Conservation (phyloP, 495 filamentous ascomycete genomes). For the Aspergillus mulundensis region DNA sequence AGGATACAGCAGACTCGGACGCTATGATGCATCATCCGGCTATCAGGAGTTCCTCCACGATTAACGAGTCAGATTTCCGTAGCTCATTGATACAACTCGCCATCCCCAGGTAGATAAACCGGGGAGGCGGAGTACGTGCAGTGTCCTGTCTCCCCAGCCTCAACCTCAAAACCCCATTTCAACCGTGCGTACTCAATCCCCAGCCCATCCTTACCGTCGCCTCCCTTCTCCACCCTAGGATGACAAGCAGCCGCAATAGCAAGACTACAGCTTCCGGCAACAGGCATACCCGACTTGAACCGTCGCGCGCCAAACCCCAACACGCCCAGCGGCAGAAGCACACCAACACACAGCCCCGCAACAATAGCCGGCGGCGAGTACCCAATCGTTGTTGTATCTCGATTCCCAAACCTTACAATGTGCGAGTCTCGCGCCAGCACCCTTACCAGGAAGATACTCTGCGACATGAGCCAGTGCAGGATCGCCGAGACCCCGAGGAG, state of each 20-base stretch:
- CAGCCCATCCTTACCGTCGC: no score
- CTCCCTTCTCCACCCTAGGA: slow-evolving; percentile 1
- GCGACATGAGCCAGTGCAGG: slow-evolving; percentile 42
- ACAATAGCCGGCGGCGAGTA: slow-evolving; percentile 30
- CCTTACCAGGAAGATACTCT: slow-evolving; percentile 33
- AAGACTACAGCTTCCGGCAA: background rate
- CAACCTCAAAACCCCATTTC: no score
- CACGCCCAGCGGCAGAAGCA: slow-evolving; percentile 10
- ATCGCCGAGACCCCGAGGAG: slow-evolving; percentile 22
- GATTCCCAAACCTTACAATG: background rate
- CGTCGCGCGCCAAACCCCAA: slow-evolving; percentile 14
- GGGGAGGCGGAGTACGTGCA: no score
- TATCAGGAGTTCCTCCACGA: no score
- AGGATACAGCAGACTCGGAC: no score
- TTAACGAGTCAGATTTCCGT: no score
- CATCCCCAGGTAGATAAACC: no score
- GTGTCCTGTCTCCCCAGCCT: no score
- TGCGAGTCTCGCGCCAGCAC: slow-evolving; percentile 16
- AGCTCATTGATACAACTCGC: no score
- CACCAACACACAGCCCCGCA: slow-evolving; percentile 22
- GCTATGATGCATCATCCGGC: no score
- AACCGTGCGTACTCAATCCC: no score
- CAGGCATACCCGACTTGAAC: slow-evolving; percentile 21
- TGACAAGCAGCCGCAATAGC: slow-evolving; percentile 37
- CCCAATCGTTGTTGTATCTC: slow-evolving; percentile 21